A percentile compares a stretch with the other conserved stretches of the same genome.
Conservation (phyloP, 768 basidiomycete species). For the Candolleomyces eurysporus region DNA sequence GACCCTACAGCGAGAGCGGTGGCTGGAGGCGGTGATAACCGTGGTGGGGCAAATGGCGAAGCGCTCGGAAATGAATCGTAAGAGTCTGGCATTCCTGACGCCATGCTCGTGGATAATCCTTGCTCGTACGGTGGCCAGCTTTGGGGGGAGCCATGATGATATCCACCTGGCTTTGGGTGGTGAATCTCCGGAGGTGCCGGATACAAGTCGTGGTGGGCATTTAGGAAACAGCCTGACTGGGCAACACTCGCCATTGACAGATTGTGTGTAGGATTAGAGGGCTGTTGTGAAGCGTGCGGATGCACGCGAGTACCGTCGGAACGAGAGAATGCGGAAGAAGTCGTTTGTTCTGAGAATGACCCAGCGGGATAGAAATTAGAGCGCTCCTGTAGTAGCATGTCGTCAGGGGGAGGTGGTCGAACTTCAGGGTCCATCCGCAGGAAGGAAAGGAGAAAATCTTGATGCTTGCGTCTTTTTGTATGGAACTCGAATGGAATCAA, state of each 20-base stretch:
- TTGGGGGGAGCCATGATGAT: conserved; percentile 14
- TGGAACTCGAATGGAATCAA: conserved; percentile 10
- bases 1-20: conserved; percentile 11
- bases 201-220: conserved; percentile 4
- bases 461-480: conserved; percentile 4
- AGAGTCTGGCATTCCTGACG: conserved; percentile 12
- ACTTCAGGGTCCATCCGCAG: conserved; percentile 1
- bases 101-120: conserved; percentile 11
- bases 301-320: conserved; percentile 5
- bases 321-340: conserved; percentile 10
- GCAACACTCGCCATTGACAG: not conserved
- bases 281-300: conserved; percentile 6
- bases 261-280: not conserved
- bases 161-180: not conserved
- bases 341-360: not conserved
- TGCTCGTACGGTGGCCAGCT: conserved; percentile 28
- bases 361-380: not conserved
- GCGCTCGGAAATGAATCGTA: conserved; percentile 24
- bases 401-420: not conserved
- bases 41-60: conserved; percentile 28
- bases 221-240: not conserved
- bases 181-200: conserved; percentile 6
- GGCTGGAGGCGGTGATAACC: conserved; percentile 24
- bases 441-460: not conserved
- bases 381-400: conserved; percentile 4